A percentile compares a stretch with the other conserved stretches of the same genome.
Conservation (phyloP, 495 filamentous ascomycete species). For the Penicillium odoratum region DNA sequence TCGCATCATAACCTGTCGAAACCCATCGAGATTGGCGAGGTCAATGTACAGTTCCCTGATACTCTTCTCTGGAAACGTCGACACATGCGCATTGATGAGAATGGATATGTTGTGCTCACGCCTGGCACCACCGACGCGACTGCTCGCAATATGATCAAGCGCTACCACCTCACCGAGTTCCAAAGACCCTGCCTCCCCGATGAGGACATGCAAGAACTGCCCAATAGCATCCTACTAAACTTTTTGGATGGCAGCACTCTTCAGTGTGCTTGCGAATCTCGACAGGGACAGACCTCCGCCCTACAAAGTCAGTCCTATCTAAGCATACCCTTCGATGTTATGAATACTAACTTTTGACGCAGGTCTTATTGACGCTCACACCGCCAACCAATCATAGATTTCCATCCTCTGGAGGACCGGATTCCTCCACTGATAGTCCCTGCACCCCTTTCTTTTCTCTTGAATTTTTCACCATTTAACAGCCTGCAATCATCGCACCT, state of each 20-base stretch:
- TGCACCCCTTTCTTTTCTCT: slow-evolving; percentile 4
- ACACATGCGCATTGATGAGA: slow-evolving; percentile 72
- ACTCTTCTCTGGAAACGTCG: slow-evolving; percentile 90
- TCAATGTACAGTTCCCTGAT: slow-evolving; percentile 93
- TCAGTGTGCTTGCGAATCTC: slow-evolving; percentile 82
- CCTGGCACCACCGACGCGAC: slow-evolving; percentile 47
- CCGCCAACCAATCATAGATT: slow-evolving; percentile 24
- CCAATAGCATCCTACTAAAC: slow-evolving; percentile 82
- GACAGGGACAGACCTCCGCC: slow-evolving; percentile 66
- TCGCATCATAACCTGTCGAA: slow-evolving; percentile 21
- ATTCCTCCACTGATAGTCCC: slow-evolving; percentile 6
- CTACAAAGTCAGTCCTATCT: slow-evolving; percentile 59
- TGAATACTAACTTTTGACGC: slow-evolving; percentile 6
- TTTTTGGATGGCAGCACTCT: slow-evolving; percentile 80
- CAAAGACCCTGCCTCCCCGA: slow-evolving; percentile 74
- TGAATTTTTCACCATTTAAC: background rate
- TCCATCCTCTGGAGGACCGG: slow-evolving; percentile 11
- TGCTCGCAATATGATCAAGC: slow-evolving; percentile 61
- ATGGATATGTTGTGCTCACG: slow-evolving; percentile 74
- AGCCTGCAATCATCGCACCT: slow-evolving; percentile 11
- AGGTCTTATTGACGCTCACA: slow-evolving; percentile 34
- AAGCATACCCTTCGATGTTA: background rate
- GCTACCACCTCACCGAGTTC: slow-evolving; percentile 82
- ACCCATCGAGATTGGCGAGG: slow-evolving; percentile 73
- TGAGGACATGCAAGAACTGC: slow-evolving; percentile 83